Conservation (phyloP, 495 filamentous ascomycete genomes). For the Daldinia decipiens region DNA sequence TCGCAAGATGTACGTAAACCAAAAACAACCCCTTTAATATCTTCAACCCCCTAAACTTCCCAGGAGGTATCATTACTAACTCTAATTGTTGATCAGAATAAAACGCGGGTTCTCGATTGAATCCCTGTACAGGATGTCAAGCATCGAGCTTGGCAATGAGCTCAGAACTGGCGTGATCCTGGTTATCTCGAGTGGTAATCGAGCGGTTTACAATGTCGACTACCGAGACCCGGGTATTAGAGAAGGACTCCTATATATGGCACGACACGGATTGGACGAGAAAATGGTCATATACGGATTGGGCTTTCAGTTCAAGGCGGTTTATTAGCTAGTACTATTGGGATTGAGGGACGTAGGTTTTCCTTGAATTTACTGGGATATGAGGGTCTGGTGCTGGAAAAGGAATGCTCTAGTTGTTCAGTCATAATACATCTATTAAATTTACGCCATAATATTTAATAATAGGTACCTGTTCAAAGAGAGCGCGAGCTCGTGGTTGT, state of each 20-base stretch:
- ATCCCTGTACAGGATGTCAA: conserved; percentile 4
- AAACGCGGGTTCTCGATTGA: conserved; percentile 27
- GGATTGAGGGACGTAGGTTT: neutral
- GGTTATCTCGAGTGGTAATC: conserved; percentile 22
- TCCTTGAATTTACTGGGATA: neutral
- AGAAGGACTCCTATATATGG: conserved; percentile 33
- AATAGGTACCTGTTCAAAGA: neutral
- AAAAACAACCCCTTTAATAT: neutral
- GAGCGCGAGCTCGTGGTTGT: neutral
- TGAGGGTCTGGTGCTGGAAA: neutral
- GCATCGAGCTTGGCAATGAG: conserved; percentile 28
- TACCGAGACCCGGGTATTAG: conserved; percentile 16
- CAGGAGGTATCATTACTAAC: neutral
- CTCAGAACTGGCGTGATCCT: conserved; percentile 12
- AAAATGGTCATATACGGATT: conserved; percentile 38
- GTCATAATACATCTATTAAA: neutral
- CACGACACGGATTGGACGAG: conserved; percentile 20
- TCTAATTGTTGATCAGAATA: neutral
- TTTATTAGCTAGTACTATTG: neutral
- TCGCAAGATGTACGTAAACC: conserved; percentile 16
- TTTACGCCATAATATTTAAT: neutral
- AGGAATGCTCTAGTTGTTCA: neutral
- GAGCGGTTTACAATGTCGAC: conserved; percentile 8
- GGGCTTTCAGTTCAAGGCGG: conserved; percentile 28
- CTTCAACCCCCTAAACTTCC: neutral